Base-by-base conservation (phyloP, 495 filamentous ascomycete species). In the Penicillium maclennaniae region DNA sequence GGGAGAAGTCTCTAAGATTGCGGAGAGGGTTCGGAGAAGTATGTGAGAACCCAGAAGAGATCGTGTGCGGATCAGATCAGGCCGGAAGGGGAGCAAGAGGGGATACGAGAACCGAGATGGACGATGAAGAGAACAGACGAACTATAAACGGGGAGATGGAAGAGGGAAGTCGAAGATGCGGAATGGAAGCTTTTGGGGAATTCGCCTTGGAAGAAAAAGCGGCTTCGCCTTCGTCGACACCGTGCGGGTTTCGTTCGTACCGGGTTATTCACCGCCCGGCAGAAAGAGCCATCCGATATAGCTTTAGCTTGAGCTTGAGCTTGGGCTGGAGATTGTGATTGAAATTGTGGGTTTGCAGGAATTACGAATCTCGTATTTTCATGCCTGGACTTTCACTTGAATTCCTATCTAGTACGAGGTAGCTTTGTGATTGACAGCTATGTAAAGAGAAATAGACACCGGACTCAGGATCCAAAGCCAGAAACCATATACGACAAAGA, bases 121-220 rank as follows among this genome's bases (percentile, higher is more conserved):
- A 45, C 47, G 51, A 38, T 56, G 45, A 42, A 23, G 42, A 48
- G 41, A 48, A 58, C 31, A 49, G 44, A 45, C 47, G 43, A 47
- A 45, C 16, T 42, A 31, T 50, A 34, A 38, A 47, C 36, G 21
- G 38, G 53, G 48, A 54, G 40, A 34, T 34, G 43, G 42, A 51
- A 51, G 45, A 58, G 51, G 38, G 44, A 36, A 40, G 51, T 50
- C 28, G 23, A 36, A 55, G 49, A 54, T 48, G 55, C 58, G 60
- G 57, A 62, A 52, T 53, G 49, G 60, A 67, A 65, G 59, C 53
- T 62, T 53, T 54, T 47, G 42, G 50, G 65, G 54, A 69, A 66
- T 61, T 64, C 58, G 61, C 57, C 60, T 60, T 61, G 55, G 60
- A 58, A 56, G 62, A 66, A 66, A 66, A 66, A 63, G 61, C 58